These are phyloP conservation scores for Phaffomyces antillensis DNA, from an alignment of 805 yeast genomes.

Conservation along the genomic window DNA sequence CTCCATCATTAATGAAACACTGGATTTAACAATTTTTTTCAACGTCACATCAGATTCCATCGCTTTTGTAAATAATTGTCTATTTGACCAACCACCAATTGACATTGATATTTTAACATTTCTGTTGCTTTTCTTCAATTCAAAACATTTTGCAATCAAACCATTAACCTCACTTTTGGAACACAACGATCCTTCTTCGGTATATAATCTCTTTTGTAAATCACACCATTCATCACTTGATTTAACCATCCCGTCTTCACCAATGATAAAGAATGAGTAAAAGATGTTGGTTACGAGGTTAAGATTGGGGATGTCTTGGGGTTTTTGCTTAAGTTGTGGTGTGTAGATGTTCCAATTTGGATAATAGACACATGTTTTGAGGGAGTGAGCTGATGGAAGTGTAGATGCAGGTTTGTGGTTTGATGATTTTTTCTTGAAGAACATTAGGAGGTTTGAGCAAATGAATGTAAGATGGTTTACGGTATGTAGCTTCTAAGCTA, in stretches of 20 bases:
- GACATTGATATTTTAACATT: slow-evolving; percentile 58
- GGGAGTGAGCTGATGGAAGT: too few species aligned
- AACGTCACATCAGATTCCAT: slow-evolving; percentile 29
- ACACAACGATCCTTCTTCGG: not conserved
- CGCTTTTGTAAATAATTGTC: slow-evolving; percentile 32
- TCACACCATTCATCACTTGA: slow-evolving; percentile 50
- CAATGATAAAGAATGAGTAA: slow-evolving; percentile 69
- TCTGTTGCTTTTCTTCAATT: slow-evolving; percentile 35
- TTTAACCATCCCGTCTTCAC: slow-evolving; percentile 45
- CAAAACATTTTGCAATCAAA: slow-evolving; percentile 38
- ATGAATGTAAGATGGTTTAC: too few species aligned
- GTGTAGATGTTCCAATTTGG: slow-evolving; percentile 58
- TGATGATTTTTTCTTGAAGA: too few species aligned
- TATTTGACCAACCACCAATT: slow-evolving; percentile 74
- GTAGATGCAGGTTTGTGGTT: too few species aligned
- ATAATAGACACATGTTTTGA: slow-evolving; percentile 36
- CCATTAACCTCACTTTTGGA: slow-evolving; percentile 29
- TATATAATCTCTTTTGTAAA: slow-evolving; percentile 28
- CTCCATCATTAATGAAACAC: slow-evolving; percentile 38
- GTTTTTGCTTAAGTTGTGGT: slow-evolving; percentile 45
- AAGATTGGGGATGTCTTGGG: slow-evolving; percentile 49
- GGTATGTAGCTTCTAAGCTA: too few species aligned
- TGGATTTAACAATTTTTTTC: slow-evolving; percentile 44
- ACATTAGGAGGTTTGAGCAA: not conserved
- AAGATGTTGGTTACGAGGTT: slow-evolving; percentile 55